A percentile compares a stretch with the other conserved stretches of the same genome.
Conservation (phyloP, 192 early-diverging fungal genomes). For the Podila horticola region DNA sequence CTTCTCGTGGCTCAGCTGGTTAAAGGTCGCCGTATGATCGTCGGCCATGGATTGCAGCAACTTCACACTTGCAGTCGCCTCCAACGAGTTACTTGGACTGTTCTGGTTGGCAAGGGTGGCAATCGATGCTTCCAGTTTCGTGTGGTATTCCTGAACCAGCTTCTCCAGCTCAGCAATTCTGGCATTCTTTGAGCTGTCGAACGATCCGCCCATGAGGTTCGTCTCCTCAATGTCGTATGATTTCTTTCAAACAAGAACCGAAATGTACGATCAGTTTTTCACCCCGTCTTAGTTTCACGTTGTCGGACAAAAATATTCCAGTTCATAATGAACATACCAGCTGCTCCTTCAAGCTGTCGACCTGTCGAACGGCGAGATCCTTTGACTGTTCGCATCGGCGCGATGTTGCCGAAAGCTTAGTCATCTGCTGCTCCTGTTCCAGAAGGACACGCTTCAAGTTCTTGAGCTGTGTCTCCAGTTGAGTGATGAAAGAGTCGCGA, state of each 20-base stretch:
- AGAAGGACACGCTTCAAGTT: constrained; percentile 55
- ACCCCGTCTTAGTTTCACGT: neutral
- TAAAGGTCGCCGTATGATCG: constrained; percentile 1
- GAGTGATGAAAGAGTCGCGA: constrained; percentile 42
- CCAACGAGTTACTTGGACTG: neutral
- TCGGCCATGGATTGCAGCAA: constrained; percentile 19
- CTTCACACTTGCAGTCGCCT: neutral
- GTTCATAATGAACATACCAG: constrained; percentile 52
- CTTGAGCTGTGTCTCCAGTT: constrained; percentile 52
- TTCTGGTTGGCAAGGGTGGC: neutral
- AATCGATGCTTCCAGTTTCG: constrained; percentile 32
- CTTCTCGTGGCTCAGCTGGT: constrained; percentile 18
- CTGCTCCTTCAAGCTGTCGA: constrained; percentile 72
- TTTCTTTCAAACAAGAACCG: constrained; percentile 26
- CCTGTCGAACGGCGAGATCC: constrained; percentile 68
- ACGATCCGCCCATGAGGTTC: constrained; percentile 58
- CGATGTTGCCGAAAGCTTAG: constrained; percentile 38
- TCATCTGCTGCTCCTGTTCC: constrained; percentile 56
- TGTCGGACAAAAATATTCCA: neutral
- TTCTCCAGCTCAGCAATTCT: constrained; percentile 71
- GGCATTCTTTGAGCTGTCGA: constrained; percentile 66
- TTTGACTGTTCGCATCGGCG: constrained; percentile 57
- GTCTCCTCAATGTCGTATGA: constrained; percentile 65
- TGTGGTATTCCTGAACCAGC: constrained; percentile 68
- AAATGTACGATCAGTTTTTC: neutral